These are phyloP conservation scores for Chlorella sp. DNA, from an alignment of 139 green algal genomes.

Conservation along the genomic window DNA sequence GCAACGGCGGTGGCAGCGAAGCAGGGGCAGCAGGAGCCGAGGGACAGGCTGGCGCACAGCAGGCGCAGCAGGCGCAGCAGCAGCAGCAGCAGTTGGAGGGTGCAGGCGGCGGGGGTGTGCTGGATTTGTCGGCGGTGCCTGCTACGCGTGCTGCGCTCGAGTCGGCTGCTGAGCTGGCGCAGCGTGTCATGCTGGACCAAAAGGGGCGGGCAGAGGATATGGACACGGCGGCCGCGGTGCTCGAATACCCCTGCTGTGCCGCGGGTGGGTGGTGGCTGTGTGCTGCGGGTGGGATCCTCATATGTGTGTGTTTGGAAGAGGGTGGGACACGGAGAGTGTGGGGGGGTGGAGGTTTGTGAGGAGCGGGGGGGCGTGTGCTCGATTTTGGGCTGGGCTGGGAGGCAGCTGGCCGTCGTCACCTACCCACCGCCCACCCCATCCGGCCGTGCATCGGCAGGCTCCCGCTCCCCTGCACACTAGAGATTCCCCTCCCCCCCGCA, in stretches of 20 bases:
- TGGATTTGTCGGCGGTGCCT: constrained; percentile 48
- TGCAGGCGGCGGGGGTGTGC: not conserved
- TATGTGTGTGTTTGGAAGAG: no score
- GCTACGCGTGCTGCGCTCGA: constrained; percentile 36
- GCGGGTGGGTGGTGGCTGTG: not conserved
- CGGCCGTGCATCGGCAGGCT: no score
- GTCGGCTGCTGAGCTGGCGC: constrained; percentile 35
- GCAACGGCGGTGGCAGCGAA: not conserved
- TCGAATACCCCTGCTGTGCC: constrained; percentile 44
- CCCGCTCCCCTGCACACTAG: no score
- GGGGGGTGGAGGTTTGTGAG: not conserved
- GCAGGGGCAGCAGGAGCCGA: not conserved
- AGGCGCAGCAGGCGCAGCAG: not conserved
- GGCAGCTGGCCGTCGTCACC: not conserved
- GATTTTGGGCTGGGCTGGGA: not conserved
- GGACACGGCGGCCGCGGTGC: constrained; percentile 11
- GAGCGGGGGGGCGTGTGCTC: no score
- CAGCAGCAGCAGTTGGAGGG: not conserved
- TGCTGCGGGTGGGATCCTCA: not conserved
- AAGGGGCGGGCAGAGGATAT: constrained; percentile 17
- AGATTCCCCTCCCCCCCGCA: not conserved
- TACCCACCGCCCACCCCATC: not conserved
- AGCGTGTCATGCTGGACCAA: constrained; percentile 36
- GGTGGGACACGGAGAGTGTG: no score
- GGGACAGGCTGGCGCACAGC: not conserved